Evolutionary conservation across 1,284 basidiomycete genomes (phyloP).

Genomic region (Coriolopsis trogii): DNA sequence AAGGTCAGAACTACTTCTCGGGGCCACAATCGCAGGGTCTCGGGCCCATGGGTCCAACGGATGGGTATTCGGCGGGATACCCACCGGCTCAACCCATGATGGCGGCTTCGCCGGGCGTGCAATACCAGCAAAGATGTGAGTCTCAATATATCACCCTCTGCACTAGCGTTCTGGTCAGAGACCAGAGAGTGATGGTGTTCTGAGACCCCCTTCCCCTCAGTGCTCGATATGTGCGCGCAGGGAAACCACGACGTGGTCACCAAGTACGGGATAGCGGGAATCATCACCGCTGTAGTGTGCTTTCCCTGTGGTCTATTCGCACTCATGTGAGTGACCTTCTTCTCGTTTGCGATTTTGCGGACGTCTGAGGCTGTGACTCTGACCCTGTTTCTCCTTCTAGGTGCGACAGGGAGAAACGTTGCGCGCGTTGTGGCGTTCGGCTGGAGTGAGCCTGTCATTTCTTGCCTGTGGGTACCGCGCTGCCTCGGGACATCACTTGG

Average conservation of each 20-base stretch:
- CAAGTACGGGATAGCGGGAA: slow-evolving; percentile 30
- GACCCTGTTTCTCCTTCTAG: neutral
- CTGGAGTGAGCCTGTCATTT: neutral
- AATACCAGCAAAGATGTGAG: slow-evolving; percentile 23
- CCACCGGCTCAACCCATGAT: neutral
- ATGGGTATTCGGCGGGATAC: neutral
- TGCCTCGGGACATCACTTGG: neutral
- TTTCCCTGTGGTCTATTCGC: slow-evolving; percentile 33
- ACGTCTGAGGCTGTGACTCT: neutral
- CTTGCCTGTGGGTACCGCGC: neutral
- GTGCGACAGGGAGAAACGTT: slow-evolving; percentile 25
- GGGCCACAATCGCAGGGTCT: neutral
- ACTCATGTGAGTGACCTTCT: slow-evolving; percentile 28
- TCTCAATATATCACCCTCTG: neutral
- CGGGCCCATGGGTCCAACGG: neutral
- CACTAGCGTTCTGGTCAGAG: neutral
- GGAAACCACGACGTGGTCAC: slow-evolving; percentile 30
- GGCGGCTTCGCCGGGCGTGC: slow-evolving; percentile 7
- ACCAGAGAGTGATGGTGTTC: neutral
- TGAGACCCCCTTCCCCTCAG: slow-evolving; percentile 15
- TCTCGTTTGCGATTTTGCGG: neutral
- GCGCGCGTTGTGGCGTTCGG: slow-evolving; percentile 21
- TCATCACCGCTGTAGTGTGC: slow-evolving; percentile 29
- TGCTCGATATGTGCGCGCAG: slow-evolving; percentile 29
- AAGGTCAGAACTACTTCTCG: neutral